Conservation (phyloP, 2,329 filamentous ascomycete genomes). For the Chaetomium sp. region DNA sequence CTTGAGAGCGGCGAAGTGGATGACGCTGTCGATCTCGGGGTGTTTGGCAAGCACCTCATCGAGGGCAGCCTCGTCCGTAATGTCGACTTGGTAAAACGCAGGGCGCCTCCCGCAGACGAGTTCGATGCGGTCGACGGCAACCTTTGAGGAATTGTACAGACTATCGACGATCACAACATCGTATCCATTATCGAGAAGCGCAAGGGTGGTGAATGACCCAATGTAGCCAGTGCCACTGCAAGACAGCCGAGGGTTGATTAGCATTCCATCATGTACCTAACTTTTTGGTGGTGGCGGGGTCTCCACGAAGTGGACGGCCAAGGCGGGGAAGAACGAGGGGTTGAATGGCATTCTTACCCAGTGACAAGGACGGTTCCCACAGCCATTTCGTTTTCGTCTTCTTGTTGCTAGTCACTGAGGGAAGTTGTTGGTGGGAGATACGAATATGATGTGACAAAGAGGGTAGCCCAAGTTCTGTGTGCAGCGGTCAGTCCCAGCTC, state of each 20-base stretch:
- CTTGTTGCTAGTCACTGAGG: constrained; percentile 7
- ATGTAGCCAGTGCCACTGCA: constrained; percentile 96
- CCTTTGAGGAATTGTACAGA: constrained; percentile 93
- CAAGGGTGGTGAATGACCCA: constrained; percentile 92
- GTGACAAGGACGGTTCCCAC: constrained; percentile 88
- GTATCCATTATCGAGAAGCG: constrained; percentile 91
- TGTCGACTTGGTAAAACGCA: constrained; percentile 80
- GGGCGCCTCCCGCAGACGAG: constrained; percentile 87
- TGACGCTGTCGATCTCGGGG: constrained; percentile 94
- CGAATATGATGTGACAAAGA: not conserved
- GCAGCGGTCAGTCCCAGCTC: not conserved
- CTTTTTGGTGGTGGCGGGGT: constrained; percentile 22
- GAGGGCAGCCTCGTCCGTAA: constrained; percentile 81
- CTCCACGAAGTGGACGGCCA: not conserved
- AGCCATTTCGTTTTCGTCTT: constrained; percentile 57
- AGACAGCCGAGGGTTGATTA: constrained; percentile 34
- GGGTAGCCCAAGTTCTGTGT: not conserved
- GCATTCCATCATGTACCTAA: not conserved
- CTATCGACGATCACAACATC: constrained; percentile 96
- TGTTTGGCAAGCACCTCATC: constrained; percentile 87
- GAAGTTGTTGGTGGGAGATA: constrained; percentile 4
- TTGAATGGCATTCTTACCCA: constrained; percentile 63
- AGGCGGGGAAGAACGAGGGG: constrained; percentile 22
- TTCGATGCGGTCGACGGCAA: constrained; percentile 93
- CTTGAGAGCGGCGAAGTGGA: constrained; percentile 98